Evolutionary conservation across 73 alveolate species (phyloP).

Genomic region (Tetrahymena malaccensis): DNA sequence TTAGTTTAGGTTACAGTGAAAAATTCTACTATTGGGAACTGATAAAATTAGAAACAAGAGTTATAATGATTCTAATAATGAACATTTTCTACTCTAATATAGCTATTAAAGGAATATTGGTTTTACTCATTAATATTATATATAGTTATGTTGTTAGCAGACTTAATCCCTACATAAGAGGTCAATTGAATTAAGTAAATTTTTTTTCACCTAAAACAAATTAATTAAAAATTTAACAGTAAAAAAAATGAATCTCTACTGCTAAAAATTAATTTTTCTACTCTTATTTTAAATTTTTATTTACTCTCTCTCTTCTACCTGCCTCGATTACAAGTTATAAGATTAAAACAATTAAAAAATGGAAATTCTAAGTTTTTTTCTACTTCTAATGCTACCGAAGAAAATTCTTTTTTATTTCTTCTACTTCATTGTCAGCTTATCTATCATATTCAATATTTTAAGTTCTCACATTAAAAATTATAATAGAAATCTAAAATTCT

Average conservation of each 20-base stretch:
- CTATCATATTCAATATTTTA: neutral
- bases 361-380: neutral
- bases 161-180: neutral
- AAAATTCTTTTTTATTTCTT: neutral
- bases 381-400: neutral
- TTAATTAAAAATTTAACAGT: neutral
- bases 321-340: neutral
- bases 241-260: neutral
- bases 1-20: neutral
- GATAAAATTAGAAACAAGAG: neutral
- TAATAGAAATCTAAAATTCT: neutral
- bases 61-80: neutral
- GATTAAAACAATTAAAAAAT: neutral
- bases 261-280: neutral
- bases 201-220: neutral
- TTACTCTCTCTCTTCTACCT: neutral
- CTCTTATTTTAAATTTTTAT: neutral
- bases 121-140: neutral
- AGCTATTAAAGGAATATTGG: neutral
- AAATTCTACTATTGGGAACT: neutral
- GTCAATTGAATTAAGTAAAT: neutral
- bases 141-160: neutral
- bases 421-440: neutral
- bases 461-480: neutral
- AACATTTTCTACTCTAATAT: neutral